Conservation (phyloP, 768 basidiomycete genomes). For the Agrocybe praecox region DNA sequence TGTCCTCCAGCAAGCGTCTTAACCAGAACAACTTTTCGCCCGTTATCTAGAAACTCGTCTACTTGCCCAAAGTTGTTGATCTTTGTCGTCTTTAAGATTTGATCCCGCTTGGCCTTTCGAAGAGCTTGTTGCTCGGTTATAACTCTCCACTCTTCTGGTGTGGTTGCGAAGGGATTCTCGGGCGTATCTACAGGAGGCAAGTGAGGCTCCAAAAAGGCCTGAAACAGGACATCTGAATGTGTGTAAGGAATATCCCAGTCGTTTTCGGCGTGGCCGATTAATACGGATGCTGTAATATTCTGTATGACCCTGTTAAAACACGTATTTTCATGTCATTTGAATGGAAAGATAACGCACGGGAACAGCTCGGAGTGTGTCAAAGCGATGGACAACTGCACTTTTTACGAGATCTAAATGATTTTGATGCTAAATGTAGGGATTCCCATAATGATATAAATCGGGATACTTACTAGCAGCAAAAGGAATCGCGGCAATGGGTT, state of each 20-base stretch:
- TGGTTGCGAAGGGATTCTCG: slow-evolving; percentile 22
- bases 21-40: slow-evolving; percentile 55
- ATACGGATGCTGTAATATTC: slow-evolving; percentile 67
- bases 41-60: slow-evolving; percentile 51
- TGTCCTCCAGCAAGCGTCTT: slow-evolving; percentile 69
- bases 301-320: slow-evolving; percentile 32
- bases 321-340: slow-evolving; percentile 12
- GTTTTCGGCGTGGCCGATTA: slow-evolving; percentile 78
- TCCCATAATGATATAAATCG: neutral
- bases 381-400: slow-evolving; percentile 49
- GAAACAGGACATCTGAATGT: slow-evolving; percentile 76
- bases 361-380: slow-evolving; percentile 64
- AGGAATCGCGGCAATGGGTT: slow-evolving; percentile 71
- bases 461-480: slow-evolving; percentile 57
- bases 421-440: neutral
- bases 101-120: slow-evolving; percentile 43
- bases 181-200: slow-evolving; percentile 49
- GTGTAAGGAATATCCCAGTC: slow-evolving; percentile 79
- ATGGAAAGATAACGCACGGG: slow-evolving; percentile 43
- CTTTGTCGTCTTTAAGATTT: slow-evolving; percentile 44
- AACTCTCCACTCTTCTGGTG: slow-evolving; percentile 44
- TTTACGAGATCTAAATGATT: slow-evolving; percentile 47
- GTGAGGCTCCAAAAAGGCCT: slow-evolving; percentile 65
- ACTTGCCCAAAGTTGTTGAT: slow-evolving; percentile 61
- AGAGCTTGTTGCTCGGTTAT: slow-evolving; percentile 39